Evolutionary conservation across 179 eudicot species (phyloP).

Genomic region (Silene vulgaris): DNA sequence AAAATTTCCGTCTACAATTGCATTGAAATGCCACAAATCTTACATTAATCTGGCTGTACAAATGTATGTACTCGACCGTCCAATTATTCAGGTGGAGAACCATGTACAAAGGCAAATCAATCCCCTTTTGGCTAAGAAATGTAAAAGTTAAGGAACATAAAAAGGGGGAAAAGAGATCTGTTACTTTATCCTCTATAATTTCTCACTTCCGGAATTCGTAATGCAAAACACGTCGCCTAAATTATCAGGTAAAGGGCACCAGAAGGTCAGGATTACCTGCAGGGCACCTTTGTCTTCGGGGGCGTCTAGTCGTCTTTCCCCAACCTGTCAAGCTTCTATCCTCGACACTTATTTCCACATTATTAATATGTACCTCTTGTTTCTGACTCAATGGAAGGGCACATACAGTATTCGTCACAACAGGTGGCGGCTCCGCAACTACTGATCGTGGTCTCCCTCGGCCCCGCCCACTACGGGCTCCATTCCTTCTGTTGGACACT

Average conservation of each 20-base stretch:
- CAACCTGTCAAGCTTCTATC: conserved; percentile 73
- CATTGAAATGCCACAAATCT: not conserved
- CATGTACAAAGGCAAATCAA: conserved; percentile 46
- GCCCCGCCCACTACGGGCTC: conserved; percentile 45
- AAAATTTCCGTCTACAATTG: not conserved
- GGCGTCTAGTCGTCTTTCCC: conserved; percentile 92
- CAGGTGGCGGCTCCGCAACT: conserved; percentile 41
- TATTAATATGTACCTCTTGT: conserved; percentile 21
- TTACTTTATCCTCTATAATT: conserved; percentile 24
- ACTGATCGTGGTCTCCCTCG: conserved; percentile 54
- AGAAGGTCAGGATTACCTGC: conserved; percentile 59
- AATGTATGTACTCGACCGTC: not conserved
- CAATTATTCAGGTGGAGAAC: conserved; percentile 12
- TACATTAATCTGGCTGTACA: conserved; percentile 3
- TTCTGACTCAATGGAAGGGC: conserved; percentile 38
- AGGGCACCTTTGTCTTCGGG: conserved; percentile 72
- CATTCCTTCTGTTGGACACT: conserved; percentile 54
- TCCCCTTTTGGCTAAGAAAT: conserved; percentile 26
- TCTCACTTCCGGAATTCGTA: conserved; percentile 14
- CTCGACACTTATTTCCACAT: conserved; percentile 46
- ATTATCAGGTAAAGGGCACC: conserved; percentile 27
- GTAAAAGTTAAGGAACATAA: not conserved
- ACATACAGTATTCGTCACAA: conserved; percentile 16
- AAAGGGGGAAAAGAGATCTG: not conserved
- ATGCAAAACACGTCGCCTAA: conserved; percentile 22